Percentiles rank a stretch among this genome's conserved stretches.
Conservation (phyloP, 2,329 filamentous ascomycete species). For the Pyrenochaeta sp. region DNA sequence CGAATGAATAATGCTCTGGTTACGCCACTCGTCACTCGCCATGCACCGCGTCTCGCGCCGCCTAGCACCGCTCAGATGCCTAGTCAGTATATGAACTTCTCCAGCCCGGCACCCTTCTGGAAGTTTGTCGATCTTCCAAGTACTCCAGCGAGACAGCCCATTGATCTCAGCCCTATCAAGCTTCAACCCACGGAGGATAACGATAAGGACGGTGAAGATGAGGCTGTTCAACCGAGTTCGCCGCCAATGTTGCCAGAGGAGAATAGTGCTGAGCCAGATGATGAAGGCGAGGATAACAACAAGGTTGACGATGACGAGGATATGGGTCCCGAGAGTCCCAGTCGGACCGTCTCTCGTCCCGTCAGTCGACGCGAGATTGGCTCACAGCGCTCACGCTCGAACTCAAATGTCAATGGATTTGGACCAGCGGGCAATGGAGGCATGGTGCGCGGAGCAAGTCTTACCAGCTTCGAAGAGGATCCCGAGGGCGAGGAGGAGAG, state of each 20-base stretch:
- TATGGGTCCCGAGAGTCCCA: constrained; percentile 42
- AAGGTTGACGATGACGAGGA: constrained; percentile 46
- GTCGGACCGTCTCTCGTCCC: constrained; percentile 44
- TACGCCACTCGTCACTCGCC: constrained; percentile 75
- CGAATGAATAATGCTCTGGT: constrained; percentile 52
- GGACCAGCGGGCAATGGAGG: constrained; percentile 33
- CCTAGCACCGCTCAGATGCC: constrained; percentile 82
- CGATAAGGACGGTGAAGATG: constrained; percentile 43
- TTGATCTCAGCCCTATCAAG: constrained; percentile 47
- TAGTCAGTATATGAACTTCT: constrained; percentile 85
- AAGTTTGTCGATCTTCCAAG: constrained; percentile 80
- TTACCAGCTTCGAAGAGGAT: constrained; percentile 48
- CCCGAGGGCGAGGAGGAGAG: constrained; percentile 55
- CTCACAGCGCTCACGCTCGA: constrained; percentile 37
- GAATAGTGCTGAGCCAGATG: constrained; percentile 36
- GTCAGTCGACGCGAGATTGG: constrained; percentile 41
- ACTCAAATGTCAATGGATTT: constrained; percentile 39
- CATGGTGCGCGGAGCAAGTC: constrained; percentile 46
- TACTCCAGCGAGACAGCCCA: constrained; percentile 65
- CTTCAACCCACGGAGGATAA: constrained; percentile 39
- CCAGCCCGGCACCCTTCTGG: constrained; percentile 87
- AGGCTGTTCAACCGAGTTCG: constrained; percentile 41
- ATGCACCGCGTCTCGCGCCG: constrained; percentile 77
- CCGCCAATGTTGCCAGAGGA: constrained; percentile 40
- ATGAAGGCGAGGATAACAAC: constrained; percentile 39